Conservation (phyloP, 2,329 filamentous ascomycete species). For the Cryphonectria radicalis region DNA sequence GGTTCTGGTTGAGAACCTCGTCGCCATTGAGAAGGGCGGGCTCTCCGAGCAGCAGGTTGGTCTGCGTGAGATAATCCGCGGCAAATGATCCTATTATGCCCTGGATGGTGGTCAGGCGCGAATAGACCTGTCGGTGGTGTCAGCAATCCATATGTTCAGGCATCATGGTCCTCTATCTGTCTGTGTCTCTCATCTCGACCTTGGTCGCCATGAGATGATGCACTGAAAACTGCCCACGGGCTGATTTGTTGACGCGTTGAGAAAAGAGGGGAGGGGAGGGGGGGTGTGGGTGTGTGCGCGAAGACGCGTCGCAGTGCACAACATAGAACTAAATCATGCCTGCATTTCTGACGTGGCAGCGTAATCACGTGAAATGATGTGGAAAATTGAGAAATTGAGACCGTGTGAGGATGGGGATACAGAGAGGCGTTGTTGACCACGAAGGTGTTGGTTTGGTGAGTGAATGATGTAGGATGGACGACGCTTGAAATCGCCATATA, state of each 20-base stretch:
- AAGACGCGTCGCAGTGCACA: conserved; percentile 4
- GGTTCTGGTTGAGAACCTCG: conserved; percentile 49
- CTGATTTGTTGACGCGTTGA: not conserved
- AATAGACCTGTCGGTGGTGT: conserved; percentile 63
- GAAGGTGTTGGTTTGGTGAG: not conserved
- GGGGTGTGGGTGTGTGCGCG: too few species aligned
- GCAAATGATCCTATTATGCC: conserved; percentile 79
- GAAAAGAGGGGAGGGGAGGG: not conserved
- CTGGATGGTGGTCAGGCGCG: conserved; percentile 78
- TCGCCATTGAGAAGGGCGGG: conserved; percentile 51
- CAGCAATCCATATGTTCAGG: not conserved
- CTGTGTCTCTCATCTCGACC: not conserved
- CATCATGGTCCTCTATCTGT: not conserved
- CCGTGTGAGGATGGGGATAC: not conserved
- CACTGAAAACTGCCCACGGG: not conserved
- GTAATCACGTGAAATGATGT: conserved; percentile 15
- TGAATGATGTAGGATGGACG: not conserved
- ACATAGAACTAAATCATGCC: not conserved
- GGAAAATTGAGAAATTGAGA: not conserved
- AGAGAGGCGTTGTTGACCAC: not conserved
- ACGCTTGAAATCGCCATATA: not conserved
- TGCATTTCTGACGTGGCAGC: not conserved
- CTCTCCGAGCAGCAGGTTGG: conserved; percentile 78
- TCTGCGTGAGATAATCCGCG: conserved; percentile 85
- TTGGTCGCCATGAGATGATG: not conserved